phyloP scores from a whole-genome alignment of 495 filamentous ascomycete species.

The Mytilinidion resinicola region DNA sequence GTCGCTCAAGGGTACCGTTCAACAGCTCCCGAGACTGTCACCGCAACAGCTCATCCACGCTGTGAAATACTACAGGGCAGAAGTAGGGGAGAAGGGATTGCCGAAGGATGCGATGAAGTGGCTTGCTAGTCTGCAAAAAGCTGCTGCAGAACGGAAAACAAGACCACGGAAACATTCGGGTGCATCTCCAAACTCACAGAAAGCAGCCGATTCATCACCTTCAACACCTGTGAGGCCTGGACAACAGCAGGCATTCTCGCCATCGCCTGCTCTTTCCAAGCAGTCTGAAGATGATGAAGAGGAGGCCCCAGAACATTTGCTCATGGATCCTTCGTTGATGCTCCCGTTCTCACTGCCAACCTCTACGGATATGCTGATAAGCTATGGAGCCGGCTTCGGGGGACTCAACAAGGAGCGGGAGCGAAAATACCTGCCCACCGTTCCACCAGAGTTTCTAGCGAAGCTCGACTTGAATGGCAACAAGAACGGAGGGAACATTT shows the following conservation, averaged over 20 bases:
- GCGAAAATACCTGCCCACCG: conserved; percentile 91
- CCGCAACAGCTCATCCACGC: conserved; percentile 89
- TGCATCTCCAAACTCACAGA: conserved; percentile 19
- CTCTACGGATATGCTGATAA: conserved; percentile 94
- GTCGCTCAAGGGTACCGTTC: conserved; percentile 72
- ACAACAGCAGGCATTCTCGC: conserved; percentile 9
- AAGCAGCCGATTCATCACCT: conserved; percentile 13
- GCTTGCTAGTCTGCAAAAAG: conserved; percentile 71
- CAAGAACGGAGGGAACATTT: conserved; percentile 24
- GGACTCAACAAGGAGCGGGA: conserved; percentile 87
- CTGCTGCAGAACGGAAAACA: conserved; percentile 51
- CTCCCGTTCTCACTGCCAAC: conserved; percentile 91
- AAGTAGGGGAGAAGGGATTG: conserved; percentile 90
- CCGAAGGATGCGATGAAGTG: conserved; percentile 83
- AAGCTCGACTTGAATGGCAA: conserved; percentile 65
- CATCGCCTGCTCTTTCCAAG: conserved; percentile 19
- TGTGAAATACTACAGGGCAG: conserved; percentile 84
- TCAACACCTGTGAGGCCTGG: conserved; percentile 18
- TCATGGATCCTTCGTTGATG: conserved; percentile 85
- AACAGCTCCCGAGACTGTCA: conserved; percentile 77
- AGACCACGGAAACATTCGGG: conserved; percentile 36
- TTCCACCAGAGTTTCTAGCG: conserved; percentile 86
- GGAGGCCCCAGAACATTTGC: conserved; percentile 58
- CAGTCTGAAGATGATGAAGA: conserved; percentile 38
- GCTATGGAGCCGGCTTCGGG: conserved; percentile 89